Evolutionary conservation across 1,139 yeast species (phyloP), one percentile per base, ranked within the genome.

Genomic region (Tardiomyces blankii): DNA sequence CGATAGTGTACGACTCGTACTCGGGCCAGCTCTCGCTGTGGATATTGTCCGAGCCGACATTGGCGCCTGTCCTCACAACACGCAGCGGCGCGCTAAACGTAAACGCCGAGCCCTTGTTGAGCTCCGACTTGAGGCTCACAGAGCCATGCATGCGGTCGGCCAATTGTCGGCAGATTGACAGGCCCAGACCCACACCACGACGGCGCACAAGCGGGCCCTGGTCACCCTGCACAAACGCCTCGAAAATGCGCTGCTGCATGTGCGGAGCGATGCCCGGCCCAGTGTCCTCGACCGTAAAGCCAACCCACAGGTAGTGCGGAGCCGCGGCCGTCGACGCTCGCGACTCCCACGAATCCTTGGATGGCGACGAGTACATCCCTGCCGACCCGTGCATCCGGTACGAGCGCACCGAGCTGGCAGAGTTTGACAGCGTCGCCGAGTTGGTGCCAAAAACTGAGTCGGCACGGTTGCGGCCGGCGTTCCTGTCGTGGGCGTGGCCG

Each of bases 221-320:
- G 58, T 88, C 96, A 44, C 96, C 96, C 65, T 88, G 96, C 30
- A 87, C 88, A 67, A 88, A 88, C 1, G 96, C 95, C 57, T 88
- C 96, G 65, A 88, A 88, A 5, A 88, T 91, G 53, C 82, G 79
- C 43, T 80, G 80, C 58, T 86, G 96, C 48, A 87, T 64, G 2
- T 81, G 78, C 13, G 83, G 80, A 45, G 86, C 93, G 49, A 88
- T 87, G 51, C 96, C 96, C 0, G 95, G 86, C 3, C 96, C 96
- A 0, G 94, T 86, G 62, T 88, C 96, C 33, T 73, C 71, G 14
- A 88, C 95, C 50, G 78, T 77, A 42, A 85, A 23, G 1, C 45
- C 45, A 14, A 55, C 42, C 14, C 40, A 7, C n/a, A 27, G 3
- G 9, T 13, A 30, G 16, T 30, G 35, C 35, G 35, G 35, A 30